Percentiles rank a stretch among this genome's conserved stretches.
Conservation (phyloP, 192 early-diverging fungal species). For the Radiomyces spectabilis region DNA sequence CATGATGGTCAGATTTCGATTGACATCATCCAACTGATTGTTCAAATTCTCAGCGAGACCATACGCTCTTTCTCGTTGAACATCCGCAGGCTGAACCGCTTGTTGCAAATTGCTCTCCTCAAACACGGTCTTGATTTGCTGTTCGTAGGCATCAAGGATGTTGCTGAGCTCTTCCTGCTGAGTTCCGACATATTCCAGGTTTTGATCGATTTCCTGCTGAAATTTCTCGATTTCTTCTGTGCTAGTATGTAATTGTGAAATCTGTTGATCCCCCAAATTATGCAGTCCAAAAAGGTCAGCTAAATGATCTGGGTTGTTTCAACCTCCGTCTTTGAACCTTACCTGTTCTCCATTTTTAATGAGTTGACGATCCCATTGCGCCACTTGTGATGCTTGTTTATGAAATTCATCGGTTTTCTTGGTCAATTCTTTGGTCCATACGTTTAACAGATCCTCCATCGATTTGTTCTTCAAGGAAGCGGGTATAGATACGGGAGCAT, state of each 20-base stretch:
- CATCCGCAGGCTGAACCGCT: conserved; percentile 60
- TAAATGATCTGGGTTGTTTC: not conserved
- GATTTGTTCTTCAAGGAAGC: conserved; percentile 74
- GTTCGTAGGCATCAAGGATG: conserved; percentile 78
- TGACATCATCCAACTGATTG: conserved; percentile 83
- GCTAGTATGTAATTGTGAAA: too few species aligned
- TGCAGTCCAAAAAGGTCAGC: not conserved
- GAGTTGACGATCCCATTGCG: conserved; percentile 78
- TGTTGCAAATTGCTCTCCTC: conserved; percentile 37
- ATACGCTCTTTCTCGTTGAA: conserved; percentile 83
- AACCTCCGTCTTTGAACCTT: not conserved
- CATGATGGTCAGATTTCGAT: conserved; percentile 64
- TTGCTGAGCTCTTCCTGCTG: conserved; percentile 77
- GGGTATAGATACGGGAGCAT: conserved; percentile 29
- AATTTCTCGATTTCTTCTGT: too few species aligned
- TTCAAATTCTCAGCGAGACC: conserved; percentile 79
- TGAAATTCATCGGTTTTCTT: conserved; percentile 78
- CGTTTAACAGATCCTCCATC: conserved; percentile 84
- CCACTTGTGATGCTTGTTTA: conserved; percentile 73
- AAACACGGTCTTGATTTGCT: conserved; percentile 47
- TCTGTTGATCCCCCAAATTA: too few species aligned
- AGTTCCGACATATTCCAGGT: conserved; percentile 77
- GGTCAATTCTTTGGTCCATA: conserved; percentile 84
- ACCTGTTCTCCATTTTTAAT: conserved; percentile 79
- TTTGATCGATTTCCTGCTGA: conserved; percentile 78